phyloP scores from a whole-genome alignment of 139 green algal genomes.

The Chlorella sp. region DNA sequence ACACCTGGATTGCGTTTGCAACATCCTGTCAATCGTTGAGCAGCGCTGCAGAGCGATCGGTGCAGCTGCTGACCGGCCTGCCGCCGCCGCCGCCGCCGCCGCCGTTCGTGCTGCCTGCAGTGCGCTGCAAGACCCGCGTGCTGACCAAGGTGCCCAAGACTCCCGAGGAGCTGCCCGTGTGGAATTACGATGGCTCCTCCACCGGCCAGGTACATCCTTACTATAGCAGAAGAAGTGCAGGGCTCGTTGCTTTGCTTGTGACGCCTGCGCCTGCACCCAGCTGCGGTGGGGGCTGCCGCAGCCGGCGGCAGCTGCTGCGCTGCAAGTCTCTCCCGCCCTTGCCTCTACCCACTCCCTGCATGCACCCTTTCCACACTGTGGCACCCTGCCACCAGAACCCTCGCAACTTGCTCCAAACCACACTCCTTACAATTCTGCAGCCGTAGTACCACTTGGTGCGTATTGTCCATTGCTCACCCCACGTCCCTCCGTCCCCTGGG shows the following conservation, averaged over 20 bases:
- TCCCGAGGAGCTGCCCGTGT: slow-evolving; percentile 85
- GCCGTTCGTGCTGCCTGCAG: slow-evolving; percentile 43
- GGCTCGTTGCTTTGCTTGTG: background rate
- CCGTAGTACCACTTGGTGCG: no score
- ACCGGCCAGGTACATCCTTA: slow-evolving; percentile 73
- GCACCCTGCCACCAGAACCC: background rate
- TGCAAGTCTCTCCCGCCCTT: background rate
- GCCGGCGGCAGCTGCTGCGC: background rate
- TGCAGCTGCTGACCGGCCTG: background rate
- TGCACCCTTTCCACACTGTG: background rate
- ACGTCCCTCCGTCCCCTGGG: background rate
- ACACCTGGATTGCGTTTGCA: no score
- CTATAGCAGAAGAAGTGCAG: no score
- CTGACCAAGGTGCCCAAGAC: slow-evolving; percentile 62
- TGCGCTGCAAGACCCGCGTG: slow-evolving; percentile 75
- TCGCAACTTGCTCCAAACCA: no score
- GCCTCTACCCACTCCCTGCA: background rate
- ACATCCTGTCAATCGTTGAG: no score
- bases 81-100: background rate
- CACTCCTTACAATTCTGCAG: background rate
- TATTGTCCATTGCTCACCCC: background rate
- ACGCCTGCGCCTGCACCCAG: no score
- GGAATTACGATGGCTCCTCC: slow-evolving; percentile 98
- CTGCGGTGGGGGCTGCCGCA: background rate
- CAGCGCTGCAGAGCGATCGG: no score